These are phyloP conservation scores for Zymoseptoria ardabiliae DNA, from an alignment of 2,329 filamentous ascomycete species.

Conservation along the genomic window DNA sequence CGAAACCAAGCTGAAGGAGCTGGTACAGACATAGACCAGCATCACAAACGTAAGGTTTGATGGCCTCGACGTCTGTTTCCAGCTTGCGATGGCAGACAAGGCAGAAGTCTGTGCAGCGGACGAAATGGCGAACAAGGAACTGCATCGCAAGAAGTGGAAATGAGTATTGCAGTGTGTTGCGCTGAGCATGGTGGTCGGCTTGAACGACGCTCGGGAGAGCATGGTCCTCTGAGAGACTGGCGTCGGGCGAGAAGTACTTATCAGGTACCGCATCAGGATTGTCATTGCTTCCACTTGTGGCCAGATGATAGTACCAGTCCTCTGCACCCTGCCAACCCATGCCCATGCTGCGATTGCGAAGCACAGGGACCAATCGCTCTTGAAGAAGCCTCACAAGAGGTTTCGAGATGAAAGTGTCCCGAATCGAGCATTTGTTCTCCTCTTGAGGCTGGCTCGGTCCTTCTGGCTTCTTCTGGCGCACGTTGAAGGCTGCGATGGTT, in stretches of 20 bases:
- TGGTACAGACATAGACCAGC: constrained; percentile 74
- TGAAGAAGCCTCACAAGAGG: constrained; percentile 64
- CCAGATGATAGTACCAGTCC: constrained; percentile 40
- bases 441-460: constrained; percentile 23
- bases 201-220: constrained; percentile 41
- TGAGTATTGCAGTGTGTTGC: constrained; percentile 30
- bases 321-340: constrained; percentile 65
- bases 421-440: constrained; percentile 32
- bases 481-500: constrained; percentile 47
- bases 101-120: constrained; percentile 79
- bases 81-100: constrained; percentile 72
- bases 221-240: constrained; percentile 16
- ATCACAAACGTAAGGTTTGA: constrained; percentile 71
- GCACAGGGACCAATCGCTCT: constrained; percentile 56
- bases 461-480: constrained; percentile 20
- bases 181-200: constrained; percentile 42
- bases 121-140: constrained; percentile 68
- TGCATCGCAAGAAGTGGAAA: constrained; percentile 60
- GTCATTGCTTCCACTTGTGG: constrained; percentile 20
- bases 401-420: constrained; percentile 61
- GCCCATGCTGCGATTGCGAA: constrained; percentile 47
- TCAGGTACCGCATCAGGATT: constrained; percentile 28
- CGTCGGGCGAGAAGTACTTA: constrained; percentile 31
- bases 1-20: constrained; percentile 79
- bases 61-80: constrained; percentile 55